These are phyloP conservation scores for Auricularia sp. DNA, from an alignment of 768 basidiomycete species.

Conservation along the genomic window DNA sequence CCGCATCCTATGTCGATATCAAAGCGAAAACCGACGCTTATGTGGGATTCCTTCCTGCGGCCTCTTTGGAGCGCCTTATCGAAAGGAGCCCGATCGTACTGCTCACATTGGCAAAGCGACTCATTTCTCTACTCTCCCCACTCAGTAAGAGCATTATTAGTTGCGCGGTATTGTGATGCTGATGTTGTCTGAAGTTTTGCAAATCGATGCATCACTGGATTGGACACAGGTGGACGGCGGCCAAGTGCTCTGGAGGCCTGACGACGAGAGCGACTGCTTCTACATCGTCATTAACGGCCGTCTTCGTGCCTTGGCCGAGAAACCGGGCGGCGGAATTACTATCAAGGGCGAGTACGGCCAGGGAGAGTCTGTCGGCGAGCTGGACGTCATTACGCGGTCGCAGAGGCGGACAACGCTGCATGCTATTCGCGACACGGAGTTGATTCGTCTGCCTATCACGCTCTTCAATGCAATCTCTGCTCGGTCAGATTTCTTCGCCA, in stretches of 20 bases:
- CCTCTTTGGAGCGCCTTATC: constrained; percentile 79
- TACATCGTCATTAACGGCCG: constrained; percentile 98
- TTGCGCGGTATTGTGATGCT: not conserved
- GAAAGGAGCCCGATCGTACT: constrained; percentile 94
- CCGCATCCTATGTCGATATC: constrained; percentile 93
- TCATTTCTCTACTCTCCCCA: constrained; percentile 90
- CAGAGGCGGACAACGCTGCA: constrained; percentile 84
- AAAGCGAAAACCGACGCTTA: constrained; percentile 97
- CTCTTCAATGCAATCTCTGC: constrained; percentile 96
- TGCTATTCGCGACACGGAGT: constrained; percentile 95
- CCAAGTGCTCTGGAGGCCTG: constrained; percentile 88
- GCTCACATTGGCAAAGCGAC: constrained; percentile 88
- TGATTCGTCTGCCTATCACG: constrained; percentile 93
- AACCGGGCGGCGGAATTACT: constrained; percentile 60
- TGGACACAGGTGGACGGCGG: constrained; percentile 98
- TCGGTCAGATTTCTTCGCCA: constrained; percentile 29
- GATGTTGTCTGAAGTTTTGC: constrained; percentile 50
- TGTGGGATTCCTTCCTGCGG: constrained; percentile 86
- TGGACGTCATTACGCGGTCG: constrained; percentile 92
- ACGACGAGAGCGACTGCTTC: constrained; percentile 87
- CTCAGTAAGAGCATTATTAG: constrained; percentile 40
- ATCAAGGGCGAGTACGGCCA: constrained; percentile 94
- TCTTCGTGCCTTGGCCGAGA: constrained; percentile 78
- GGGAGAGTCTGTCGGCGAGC: constrained; percentile 88
- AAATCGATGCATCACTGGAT: constrained; percentile 93